These are phyloP conservation scores for Actinomortierella wolfii DNA, from an alignment of 371 early-diverging fungal genomes.

Conservation along the genomic window DNA sequence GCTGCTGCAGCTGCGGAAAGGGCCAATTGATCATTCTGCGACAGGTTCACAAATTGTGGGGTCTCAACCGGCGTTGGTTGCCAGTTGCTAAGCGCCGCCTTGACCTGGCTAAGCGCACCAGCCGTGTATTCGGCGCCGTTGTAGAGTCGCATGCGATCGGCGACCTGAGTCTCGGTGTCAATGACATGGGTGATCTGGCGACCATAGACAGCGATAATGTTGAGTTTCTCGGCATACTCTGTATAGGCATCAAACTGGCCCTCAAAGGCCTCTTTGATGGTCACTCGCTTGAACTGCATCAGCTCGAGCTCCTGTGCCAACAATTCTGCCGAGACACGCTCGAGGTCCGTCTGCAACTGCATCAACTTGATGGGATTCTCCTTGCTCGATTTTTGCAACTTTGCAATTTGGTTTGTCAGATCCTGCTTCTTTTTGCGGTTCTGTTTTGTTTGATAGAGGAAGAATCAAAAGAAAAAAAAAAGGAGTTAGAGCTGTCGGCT, in stretches of 20 bases:
- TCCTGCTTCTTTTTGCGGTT: conserved; percentile 47
- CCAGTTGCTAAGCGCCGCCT: conserved; percentile 24
- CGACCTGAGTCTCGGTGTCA: conserved; percentile 27
- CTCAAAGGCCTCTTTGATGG: conserved; percentile 33
- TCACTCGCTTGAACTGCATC: conserved; percentile 32
- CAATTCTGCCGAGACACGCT: conserved; percentile 34
- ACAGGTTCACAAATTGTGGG: conserved; percentile 7
- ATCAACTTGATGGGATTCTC: conserved; percentile 47
- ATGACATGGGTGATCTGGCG: conserved; percentile 28
- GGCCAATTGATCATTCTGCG: conserved; percentile 29
- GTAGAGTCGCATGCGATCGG: conserved; percentile 32
- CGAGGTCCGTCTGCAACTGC: conserved; percentile 34
- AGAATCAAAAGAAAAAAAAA: neutral
- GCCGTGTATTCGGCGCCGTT: conserved; percentile 36
- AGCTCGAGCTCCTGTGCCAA: conserved; percentile 30
- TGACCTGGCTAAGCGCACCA: conserved; percentile 24
- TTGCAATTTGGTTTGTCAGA: conserved; percentile 26
- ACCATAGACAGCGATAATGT: conserved; percentile 40
- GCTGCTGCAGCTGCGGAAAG: conserved; percentile 35
- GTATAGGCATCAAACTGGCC: conserved; percentile 38
- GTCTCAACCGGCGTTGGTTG: conserved; percentile 20
- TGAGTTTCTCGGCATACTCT: conserved; percentile 41
- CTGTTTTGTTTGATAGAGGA: conserved; percentile 7
- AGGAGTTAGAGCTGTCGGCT: neutral
- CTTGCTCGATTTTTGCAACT: conserved; percentile 39